Evolutionary conservation across 768 basidiomycete species (phyloP), one percentile per base, ranked within the genome.

Genomic region (Kwoniella botswanensis): DNA sequence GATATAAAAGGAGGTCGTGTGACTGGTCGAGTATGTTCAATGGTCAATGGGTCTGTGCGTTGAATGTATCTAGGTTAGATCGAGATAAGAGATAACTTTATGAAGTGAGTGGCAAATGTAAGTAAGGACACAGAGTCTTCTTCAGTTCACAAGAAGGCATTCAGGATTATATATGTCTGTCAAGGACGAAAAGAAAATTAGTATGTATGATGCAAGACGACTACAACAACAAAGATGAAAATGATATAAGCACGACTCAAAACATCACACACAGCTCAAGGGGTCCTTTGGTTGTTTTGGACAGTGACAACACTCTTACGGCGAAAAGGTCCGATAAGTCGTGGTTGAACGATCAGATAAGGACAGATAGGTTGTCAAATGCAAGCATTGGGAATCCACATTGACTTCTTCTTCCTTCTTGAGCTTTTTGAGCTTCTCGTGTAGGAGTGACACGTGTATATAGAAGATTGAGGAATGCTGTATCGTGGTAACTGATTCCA

Each of bases 1-100:
- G 21, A 12, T 61, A 24, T 61, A 43, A 61, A 61, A 61, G 59
- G 59, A 61, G 35, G 59, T 61, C 59, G 59, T 61, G 59, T 61
- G 59, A 61, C 5, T n/a, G 41, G 15, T 42, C 21, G 26, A 21
- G 29, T 11, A n/a, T 43, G 1, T 61, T 26, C 35, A 6, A 21
- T n/a, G 11, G 4, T n/a, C 42, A 43, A 12, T n/a, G 18, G n/a
- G 42, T 43, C 4, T 5, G 59, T 61, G 21, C 59, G 59, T 42
- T 3, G 22, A n/a, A 18, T 5, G 12, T 22, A 26, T 3, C 22
- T 55, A 55, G 15, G 18, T 11, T 9, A 55, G 46, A 35, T 9
- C 35, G 35, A 50, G 46, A 50, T 50, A 50, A 50, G 46, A 7
- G 46, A 50, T 50, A 50, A 50, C 46, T 18, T 50, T 2, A 18